These are phyloP conservation scores for Euphorbia tirucalli DNA, from an alignment of 345 rosid genomes.

Conservation along the genomic window DNA sequence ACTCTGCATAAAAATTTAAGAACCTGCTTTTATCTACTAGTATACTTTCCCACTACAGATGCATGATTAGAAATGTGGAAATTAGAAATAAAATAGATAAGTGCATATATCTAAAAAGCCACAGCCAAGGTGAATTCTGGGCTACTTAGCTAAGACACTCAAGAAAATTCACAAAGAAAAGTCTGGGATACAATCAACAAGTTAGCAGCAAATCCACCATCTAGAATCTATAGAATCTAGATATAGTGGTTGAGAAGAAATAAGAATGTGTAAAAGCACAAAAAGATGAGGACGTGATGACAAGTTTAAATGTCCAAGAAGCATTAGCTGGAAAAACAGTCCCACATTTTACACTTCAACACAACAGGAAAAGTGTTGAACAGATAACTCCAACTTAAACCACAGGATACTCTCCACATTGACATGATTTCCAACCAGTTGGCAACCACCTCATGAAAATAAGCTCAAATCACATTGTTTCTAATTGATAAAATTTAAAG, in stretches of 20 bases:
- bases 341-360: not conserved
- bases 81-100: no score
- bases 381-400: not conserved
- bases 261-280: not conserved
- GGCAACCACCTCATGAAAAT: not conserved
- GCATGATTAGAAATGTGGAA: not conserved
- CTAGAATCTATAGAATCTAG: not conserved
- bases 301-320: not conserved
- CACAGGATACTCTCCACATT: not conserved
- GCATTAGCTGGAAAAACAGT: not conserved
- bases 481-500: not conserved
- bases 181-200: not conserved
- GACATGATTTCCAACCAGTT: not conserved
- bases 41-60: not conserved
- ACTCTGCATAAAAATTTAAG: not conserved
- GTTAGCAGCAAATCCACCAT: not conserved
- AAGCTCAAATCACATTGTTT: not conserved
- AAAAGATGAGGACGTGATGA: not conserved
- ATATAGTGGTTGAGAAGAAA: not conserved
- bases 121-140: not conserved
- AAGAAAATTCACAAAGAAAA: not conserved
- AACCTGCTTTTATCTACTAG: not conserved
- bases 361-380: not conserved
- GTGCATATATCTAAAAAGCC: not conserved
- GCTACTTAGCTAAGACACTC: not conserved